Conservation (phyloP, 73 alveolate genomes). For the Blepharisma stoltei region DNA sequence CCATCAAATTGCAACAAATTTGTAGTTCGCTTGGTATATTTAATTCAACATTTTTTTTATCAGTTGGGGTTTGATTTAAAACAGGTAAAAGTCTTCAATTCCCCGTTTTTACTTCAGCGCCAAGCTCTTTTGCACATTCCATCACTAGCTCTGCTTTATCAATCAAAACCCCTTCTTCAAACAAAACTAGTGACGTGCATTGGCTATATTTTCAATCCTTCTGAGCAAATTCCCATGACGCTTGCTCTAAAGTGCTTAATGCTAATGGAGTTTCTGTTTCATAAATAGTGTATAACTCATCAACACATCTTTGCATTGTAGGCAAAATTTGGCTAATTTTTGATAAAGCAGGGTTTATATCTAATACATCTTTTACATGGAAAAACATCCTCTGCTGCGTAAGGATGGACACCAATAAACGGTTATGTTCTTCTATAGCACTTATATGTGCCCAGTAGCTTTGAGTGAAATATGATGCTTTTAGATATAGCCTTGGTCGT, state of each 20-base stretch:
- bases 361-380: constrained; percentile 5
- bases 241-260: background rate
- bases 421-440: constrained; percentile 60
- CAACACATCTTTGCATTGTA: background rate
- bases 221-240: background rate
- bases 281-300: background rate
- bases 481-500: constrained; percentile 80
- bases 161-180: constrained; percentile 17
- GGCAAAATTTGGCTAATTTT: background rate
- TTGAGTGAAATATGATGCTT: constrained; percentile 69
- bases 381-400: background rate
- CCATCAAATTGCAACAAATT: constrained; percentile 76
- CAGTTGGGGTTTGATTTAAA: constrained; percentile 38
- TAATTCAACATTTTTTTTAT: constrained; percentile 32
- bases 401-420: constrained; percentile 14
- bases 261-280: constrained; percentile 21
- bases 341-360: background rate
- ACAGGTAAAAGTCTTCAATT: constrained; percentile 25
- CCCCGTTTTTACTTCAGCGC: constrained; percentile 1
- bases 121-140: background rate
- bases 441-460: constrained; percentile 77
- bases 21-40: constrained; percentile 53
- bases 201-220: constrained; percentile 1
- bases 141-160: background rate
- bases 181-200: background rate